Conservation (phyloP, 495 filamentous ascomycete species). For the Sabuloglossum arenarium region DNA sequence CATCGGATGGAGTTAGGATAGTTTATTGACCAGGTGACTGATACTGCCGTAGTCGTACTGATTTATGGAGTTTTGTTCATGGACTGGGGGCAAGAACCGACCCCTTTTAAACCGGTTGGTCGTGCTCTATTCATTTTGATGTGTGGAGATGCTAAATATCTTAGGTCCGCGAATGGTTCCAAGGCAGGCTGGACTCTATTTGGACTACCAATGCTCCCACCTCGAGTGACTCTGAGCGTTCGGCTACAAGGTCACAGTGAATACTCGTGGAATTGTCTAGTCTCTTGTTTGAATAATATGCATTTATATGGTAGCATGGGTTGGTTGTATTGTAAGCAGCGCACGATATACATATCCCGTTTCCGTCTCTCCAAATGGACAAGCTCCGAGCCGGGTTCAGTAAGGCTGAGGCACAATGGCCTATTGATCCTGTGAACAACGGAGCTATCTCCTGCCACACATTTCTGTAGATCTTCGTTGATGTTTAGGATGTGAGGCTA, state of each 20-base stretch:
- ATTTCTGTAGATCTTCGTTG: too few species aligned
- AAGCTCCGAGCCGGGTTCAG: background rate
- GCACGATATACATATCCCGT: too few species aligned
- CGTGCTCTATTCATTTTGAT: background rate
- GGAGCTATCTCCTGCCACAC: too few species aligned
- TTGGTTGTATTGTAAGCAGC: background rate
- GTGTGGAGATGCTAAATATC: background rate
- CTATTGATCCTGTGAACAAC: too few species aligned
- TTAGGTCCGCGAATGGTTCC: background rate
- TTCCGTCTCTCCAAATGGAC: background rate
- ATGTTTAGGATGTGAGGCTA: too few species aligned
- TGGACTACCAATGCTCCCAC: background rate
- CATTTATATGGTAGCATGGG: background rate
- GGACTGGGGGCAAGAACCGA: conserved; percentile 4
- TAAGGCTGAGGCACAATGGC: too few species aligned
- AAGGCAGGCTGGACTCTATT: background rate
- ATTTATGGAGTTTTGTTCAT: conserved; percentile 5
- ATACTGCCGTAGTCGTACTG: background rate
- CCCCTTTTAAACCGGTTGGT: conserved; percentile 1
- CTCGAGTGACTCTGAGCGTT: background rate
- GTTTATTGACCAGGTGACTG: background rate
- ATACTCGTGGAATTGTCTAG: background rate
- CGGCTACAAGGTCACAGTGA: background rate
- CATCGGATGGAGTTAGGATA: background rate
- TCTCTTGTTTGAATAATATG: background rate